These are phyloP conservation scores for Globisporangium radiosum DNA, from an alignment of 352 stramenopile genomes.

Conservation along the genomic window DNA sequence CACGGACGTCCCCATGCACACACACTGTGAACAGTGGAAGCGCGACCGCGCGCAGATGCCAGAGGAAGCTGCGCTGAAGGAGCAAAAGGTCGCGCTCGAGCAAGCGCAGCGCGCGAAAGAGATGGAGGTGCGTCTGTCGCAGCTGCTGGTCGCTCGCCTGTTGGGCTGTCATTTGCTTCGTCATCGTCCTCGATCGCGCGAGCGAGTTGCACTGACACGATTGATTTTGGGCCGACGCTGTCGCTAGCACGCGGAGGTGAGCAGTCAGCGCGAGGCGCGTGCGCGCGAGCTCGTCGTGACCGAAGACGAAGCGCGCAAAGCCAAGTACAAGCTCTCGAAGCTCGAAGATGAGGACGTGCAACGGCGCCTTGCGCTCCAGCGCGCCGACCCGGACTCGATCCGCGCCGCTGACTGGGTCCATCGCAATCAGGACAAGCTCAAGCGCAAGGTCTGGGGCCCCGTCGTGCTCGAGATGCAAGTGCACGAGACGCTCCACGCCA, in stretches of 20 bases:
- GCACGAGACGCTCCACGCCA: slow-evolving; percentile 67
- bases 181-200: no score
- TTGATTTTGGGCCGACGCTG: background rate
- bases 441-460: slow-evolving; percentile 76
- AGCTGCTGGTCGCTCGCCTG: no score
- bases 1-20: no score
- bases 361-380: slow-evolving; percentile 47
- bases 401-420: slow-evolving; percentile 73
- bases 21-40: slow-evolving; percentile 34
- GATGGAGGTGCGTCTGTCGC: slow-evolving; percentile 37
- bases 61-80: slow-evolving; percentile 41
- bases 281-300: slow-evolving; percentile 35
- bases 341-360: slow-evolving; percentile 78
- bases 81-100: slow-evolving; percentile 56
- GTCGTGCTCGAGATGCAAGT: slow-evolving; percentile 83
- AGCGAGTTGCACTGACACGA: background rate
- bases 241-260: slow-evolving; percentile 56
- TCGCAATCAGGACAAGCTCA: slow-evolving; percentile 55
- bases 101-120: slow-evolving; percentile 60
- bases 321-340: slow-evolving; percentile 44
- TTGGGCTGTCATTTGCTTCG: no score
- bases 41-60: slow-evolving; percentile 45
- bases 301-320: slow-evolving; percentile 48
- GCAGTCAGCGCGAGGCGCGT: slow-evolving; percentile 53
- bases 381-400: slow-evolving; percentile 62